phyloP scores from a whole-genome alignment of 2,329 filamentous ascomycete genomes.

The Hypoxylon sp. region DNA sequence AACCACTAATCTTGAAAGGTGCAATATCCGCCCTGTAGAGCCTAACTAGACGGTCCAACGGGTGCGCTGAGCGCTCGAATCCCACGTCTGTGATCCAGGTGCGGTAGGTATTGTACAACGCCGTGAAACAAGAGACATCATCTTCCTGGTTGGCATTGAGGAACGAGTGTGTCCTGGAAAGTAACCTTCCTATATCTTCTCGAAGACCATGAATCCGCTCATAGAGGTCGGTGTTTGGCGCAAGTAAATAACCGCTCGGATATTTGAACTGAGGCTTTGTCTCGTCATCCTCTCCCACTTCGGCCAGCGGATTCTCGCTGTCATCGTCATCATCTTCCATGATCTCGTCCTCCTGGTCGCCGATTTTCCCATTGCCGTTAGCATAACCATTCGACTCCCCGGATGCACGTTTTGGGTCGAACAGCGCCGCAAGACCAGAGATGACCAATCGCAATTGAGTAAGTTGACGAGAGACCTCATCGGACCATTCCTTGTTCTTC shows the following conservation, averaged over 20 bases:
- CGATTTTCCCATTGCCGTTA: conserved; percentile 58
- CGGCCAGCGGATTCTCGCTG: conserved; percentile 69
- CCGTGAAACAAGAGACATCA: conserved; percentile 94
- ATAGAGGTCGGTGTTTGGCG: conserved; percentile 73
- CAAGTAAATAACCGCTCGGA: conserved; percentile 87
- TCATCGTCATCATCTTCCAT: conserved; percentile 70
- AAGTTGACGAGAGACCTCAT: conserved; percentile 92
- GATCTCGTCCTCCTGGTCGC: conserved; percentile 63
- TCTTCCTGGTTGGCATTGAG: conserved; percentile 89
- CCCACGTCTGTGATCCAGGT: conserved; percentile 99
- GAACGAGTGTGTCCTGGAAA: conserved; percentile 89
- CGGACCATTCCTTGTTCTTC: conserved; percentile 98
- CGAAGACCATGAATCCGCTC: conserved; percentile 83
- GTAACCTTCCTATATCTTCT: conserved; percentile 81
- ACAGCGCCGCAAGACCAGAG: conserved; percentile 89
- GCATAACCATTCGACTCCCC: conserved; percentile 60
- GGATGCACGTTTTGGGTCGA: conserved; percentile 83
- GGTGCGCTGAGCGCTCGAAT: conserved; percentile 94
- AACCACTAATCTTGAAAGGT: conserved; percentile 93
- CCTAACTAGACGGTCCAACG: conserved; percentile 87
- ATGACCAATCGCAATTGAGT: conserved; percentile 90
- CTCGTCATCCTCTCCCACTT: conserved; percentile 83
- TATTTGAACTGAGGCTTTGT: conserved; percentile 90
- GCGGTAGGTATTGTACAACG: conserved; percentile 90
- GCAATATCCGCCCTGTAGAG: conserved; percentile 89